Conservation (phyloP, 2,329 filamentous ascomycete genomes). For the Pseudogymnoascus sp. region DNA sequence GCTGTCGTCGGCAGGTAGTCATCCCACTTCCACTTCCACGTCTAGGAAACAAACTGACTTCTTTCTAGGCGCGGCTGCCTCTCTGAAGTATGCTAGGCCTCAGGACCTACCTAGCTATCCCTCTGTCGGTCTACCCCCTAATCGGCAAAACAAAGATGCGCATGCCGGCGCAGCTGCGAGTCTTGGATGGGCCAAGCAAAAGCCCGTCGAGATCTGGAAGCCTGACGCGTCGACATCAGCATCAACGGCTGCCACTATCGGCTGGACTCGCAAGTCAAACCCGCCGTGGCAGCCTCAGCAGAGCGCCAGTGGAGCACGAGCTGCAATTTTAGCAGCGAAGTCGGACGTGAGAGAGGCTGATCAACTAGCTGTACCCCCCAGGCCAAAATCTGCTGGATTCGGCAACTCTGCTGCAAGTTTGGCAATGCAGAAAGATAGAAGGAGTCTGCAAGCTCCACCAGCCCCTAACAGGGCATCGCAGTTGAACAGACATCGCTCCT, state of each 20-base stretch:
- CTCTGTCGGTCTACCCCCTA: conserved; percentile 45
- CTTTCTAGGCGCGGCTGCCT: conserved; percentile 45
- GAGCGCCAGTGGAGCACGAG: conserved; percentile 61
- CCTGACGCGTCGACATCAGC: conserved; percentile 53
- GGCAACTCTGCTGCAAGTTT: conserved; percentile 63
- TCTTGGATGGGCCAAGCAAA: conserved; percentile 63
- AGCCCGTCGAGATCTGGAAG: conserved; percentile 56
- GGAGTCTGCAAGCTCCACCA: conserved; percentile 32
- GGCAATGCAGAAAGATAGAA: conserved; percentile 48
- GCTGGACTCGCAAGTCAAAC: conserved; percentile 46
- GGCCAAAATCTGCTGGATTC: conserved; percentile 17
- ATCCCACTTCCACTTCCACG: conserved; percentile 9
- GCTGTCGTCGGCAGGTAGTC: conserved; percentile 48
- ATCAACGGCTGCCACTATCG: conserved; percentile 48
- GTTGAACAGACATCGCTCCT: conserved; percentile 50
- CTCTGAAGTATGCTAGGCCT: conserved; percentile 62
- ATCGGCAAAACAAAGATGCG: conserved; percentile 34
- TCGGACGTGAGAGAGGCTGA: conserved; percentile 28
- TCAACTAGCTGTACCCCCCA: neutral
- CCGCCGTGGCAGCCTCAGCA: conserved; percentile 53
- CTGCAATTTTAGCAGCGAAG: conserved; percentile 58
- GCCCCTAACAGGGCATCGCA: neutral
- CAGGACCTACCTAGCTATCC: conserved; percentile 68
- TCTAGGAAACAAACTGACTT: conserved; percentile 16
- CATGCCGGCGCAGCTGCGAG: conserved; percentile 68